Base-by-base conservation (phyloP, 208 protist species). In the Crithidia sp. region DNA sequence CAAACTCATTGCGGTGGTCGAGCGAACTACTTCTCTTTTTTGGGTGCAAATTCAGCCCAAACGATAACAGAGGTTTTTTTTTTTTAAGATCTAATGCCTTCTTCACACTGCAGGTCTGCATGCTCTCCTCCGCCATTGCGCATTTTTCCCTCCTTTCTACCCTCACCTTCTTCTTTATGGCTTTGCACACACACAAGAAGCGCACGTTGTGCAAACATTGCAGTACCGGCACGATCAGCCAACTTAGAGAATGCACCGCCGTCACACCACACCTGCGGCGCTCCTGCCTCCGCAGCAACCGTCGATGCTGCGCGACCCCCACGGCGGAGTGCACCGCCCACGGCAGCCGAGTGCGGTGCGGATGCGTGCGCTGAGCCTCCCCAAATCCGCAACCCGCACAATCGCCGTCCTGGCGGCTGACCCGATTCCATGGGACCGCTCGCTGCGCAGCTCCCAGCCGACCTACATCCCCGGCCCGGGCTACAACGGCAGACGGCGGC, bases 351-450 rank as follows among this genome's bases (percentile, higher is more conserved):
- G 54, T 39, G 52, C 7, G n/a, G 41, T 17, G n/a, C 67, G 67
- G 9, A 41, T 40, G n/a, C 55, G 59, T 9, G 40, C 45, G 28
- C 58, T 83, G 45, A 67, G 40, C 28, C 47, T 47, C 12, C 63
- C 78, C 8, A 60, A 59, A 12, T 45, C 19, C 19, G 14, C 70
- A 7, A 17, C 61, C 2, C 12, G 41, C 28, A 28, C 36, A 17
- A 40, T 36, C 19, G 65, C 49, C 58, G 28, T 66, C 43, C 37
- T 50, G 19, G 39, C 65, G 37, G 9, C 54, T 19, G 13, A 40
- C 8, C 59, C 63, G 36, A 36, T 58, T 44, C 60, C 73, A 8
- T 83, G 78, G 78, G 50, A 74, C 28, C 59, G 64, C 17, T 69
- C 73, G 0, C 73, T 83, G 49, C 72, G 78, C 54, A 39, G 61